Base-by-base conservation (phyloP, 805 yeast genomes). In the Candida dendrica region DNA sequence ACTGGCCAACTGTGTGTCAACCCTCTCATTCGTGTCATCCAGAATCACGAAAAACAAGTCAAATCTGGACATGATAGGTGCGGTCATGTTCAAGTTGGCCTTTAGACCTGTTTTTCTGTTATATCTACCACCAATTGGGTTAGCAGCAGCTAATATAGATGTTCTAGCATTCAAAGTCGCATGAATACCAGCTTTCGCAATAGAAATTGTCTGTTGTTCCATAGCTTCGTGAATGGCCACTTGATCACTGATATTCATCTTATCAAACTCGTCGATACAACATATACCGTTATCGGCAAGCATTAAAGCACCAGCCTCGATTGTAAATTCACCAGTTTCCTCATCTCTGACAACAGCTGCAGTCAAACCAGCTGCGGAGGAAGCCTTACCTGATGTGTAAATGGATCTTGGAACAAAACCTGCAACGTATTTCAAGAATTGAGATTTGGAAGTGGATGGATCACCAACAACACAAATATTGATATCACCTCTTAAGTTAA, bases 291-390 rank as follows among this genome's bases (percentile, higher is more conserved):
- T 72, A 65, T 93, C 98, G 11, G 98, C 98, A 48, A 93, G 71
- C 32, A 93, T 98, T 97, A 93, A 91, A 3, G 98, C 98, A 73
- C 98, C 98, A 1, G 98, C 98, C 66, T 93, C 98, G 50, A 93
- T 70, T 53, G 95, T 76, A 56, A 97, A 75, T 66, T 93, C 98
- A 46, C 98, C 98, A 0, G 98, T 93, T 63, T 93, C 98, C 56
- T 82, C 84, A 64, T 93, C 98, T 1, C 90, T 77, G 6, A 97
- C 90, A 3, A 93, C 98, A 1, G 98, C 98, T 16, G 98, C 98
- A 0, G 98, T 93, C 56, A 93, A 75, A 87, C 98, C 98, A 36
- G 93, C 98, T 63, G 98, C 98, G 1, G 98, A 90, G n/a, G 98
- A 91, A 48, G 98, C 98, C 63, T 96, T 81, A 70, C 98, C 98